phyloP scores from a whole-genome alignment of 225 moss, liverwort and hornwort species.

The Asterella californica region DNA sequence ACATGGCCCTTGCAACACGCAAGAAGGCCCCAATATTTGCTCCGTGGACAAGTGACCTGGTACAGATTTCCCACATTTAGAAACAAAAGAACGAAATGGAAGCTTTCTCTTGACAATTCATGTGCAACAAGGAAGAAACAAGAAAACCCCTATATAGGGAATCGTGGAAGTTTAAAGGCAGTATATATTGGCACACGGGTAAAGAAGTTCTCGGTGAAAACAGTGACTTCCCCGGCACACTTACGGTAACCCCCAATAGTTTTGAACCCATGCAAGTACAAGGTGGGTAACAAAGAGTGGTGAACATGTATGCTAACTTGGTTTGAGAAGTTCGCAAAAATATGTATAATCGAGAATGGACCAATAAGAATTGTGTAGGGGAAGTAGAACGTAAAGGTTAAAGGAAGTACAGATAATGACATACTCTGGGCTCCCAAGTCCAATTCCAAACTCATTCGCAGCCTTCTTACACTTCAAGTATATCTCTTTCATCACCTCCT shows the following conservation, averaged over 20 bases:
- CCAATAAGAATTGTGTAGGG: too few relatives aligned
- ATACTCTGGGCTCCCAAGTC: constrained; percentile 81
- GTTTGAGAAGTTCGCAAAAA: too few relatives aligned
- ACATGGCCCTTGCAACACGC: constrained; percentile 49
- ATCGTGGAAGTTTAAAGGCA: not conserved
- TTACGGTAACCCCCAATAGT: too few relatives aligned
- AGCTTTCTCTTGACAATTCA: not conserved
- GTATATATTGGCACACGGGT: too few relatives aligned
- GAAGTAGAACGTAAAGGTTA: too few relatives aligned
- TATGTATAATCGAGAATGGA: too few relatives aligned
- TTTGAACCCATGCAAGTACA: too few relatives aligned
- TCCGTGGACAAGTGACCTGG: constrained; percentile 49
- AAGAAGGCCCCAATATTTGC: constrained; percentile 49
- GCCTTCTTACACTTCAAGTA: constrained; percentile 89
- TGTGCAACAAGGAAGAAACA: not conserved
- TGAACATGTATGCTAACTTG: too few relatives aligned
- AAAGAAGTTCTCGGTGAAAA: too few relatives aligned
- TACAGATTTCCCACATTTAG: not conserved
- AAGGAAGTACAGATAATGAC: constrained; percentile 23
- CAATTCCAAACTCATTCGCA: constrained; percentile 85
- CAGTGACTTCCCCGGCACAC: too few relatives aligned
- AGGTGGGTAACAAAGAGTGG: too few relatives aligned
- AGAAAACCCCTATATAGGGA: not conserved
- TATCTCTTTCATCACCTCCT: constrained; percentile 92
- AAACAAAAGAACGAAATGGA: not conserved